Evolutionary conservation across 345 rosid genomes (phyloP).

Genomic region (Balakata baccata): DNA sequence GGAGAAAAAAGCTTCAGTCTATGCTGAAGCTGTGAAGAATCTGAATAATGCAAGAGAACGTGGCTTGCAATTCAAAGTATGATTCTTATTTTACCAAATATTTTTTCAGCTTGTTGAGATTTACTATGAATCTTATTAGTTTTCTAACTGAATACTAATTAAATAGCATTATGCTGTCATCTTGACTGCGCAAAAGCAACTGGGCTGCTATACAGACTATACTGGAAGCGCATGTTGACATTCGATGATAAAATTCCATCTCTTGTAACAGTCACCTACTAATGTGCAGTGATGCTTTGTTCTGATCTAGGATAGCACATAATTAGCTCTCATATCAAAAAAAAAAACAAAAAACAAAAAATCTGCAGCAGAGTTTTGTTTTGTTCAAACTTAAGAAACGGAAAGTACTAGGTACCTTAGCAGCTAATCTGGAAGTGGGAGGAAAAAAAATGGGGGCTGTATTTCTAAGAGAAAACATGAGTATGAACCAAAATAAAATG

Average conservation of each 20-base stretch:
- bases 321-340: neutral
- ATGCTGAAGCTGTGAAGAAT: constrained; percentile 76
- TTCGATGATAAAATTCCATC: neutral
- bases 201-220: neutral
- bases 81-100: constrained; percentile 14
- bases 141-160: too few species aligned
- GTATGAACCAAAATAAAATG: neutral
- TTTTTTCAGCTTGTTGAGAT: neutral
- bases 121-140: too few species aligned
- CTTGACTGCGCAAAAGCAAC: neutral
- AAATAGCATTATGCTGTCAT: neutral
- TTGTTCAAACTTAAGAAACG: neutral
- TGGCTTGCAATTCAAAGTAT: constrained; percentile 74
- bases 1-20: constrained; percentile 75
- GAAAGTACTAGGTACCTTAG: neutral
- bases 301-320: neutral
- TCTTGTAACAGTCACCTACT: neutral
- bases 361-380: neutral
- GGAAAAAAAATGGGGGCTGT: neutral
- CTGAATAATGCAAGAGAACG: constrained; percentile 76
- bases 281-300: neutral
- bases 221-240: neutral
- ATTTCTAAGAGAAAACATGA: neutral
- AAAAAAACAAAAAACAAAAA: neutral
- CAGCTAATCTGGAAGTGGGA: neutral